These are phyloP conservation scores for Silene latifolia DNA, from an alignment of 148 eudicot species.

Conservation along the genomic window DNA sequence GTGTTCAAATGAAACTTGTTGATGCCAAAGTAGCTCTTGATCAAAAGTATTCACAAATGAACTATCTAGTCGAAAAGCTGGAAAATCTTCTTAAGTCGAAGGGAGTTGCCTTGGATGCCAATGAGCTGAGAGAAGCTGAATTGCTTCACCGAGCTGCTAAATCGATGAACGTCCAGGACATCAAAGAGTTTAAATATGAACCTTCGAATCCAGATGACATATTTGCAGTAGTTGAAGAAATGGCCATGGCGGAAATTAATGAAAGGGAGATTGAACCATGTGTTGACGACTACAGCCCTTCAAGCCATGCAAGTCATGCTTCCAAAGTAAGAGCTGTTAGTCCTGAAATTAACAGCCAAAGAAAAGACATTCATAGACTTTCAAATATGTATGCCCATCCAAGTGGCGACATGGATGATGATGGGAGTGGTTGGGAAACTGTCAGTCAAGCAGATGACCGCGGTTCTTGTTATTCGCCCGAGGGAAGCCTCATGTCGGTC, in stretches of 20 bases:
- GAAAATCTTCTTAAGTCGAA: constrained; percentile 49
- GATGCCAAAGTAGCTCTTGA: constrained; percentile 88
- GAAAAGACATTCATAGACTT: constrained; percentile 40
- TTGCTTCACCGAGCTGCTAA: constrained; percentile 47
- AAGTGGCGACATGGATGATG: constrained; percentile 63
- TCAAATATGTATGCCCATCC: constrained; percentile 38
- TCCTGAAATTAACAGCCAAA: constrained; percentile 35
- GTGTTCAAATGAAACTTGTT: constrained; percentile 89
- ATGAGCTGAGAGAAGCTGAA: constrained; percentile 54
- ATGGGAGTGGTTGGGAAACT: constrained; percentile 88
- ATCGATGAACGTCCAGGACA: constrained; percentile 50
- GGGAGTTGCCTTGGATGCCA: constrained; percentile 27
- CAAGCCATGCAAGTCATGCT: constrained; percentile 38
- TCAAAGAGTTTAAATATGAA: constrained; percentile 65
- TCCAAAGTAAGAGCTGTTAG: constrained; percentile 41
- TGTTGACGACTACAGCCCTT: constrained; percentile 41
- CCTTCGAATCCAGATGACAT: constrained; percentile 78
- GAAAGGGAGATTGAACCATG: constrained; percentile 58
- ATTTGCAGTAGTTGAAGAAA: constrained; percentile 64
- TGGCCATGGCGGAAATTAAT: constrained; percentile 50
- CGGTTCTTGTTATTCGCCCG: constrained; percentile 73
- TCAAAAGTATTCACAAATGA: constrained; percentile 71
- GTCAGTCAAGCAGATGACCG: constrained; percentile 72
- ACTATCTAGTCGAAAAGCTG: constrained; percentile 44
- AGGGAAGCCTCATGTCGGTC: constrained; percentile 52